Evolutionary conservation across 2,329 filamentous ascomycete genomes (phyloP).

Genomic region (Pseudocercospora vitis): DNA sequence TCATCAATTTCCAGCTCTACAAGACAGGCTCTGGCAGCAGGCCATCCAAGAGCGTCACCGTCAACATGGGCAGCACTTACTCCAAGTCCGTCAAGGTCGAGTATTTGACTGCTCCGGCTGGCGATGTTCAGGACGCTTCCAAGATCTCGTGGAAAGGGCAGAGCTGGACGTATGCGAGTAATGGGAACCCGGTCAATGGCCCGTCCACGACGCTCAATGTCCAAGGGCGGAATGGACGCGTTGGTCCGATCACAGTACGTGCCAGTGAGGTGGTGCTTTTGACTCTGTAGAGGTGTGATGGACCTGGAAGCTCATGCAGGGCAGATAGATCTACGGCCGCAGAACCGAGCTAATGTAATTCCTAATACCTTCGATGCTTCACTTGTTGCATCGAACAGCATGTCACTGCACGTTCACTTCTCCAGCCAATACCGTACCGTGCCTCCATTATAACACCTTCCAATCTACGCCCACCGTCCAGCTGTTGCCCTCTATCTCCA

Average conservation of each 20-base stretch:
- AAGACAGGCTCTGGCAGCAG: constrained; percentile 5
- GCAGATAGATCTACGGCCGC: too few species aligned
- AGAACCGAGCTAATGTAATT: too few species aligned
- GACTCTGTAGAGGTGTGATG: constrained; percentile 8
- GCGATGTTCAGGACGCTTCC: constrained; percentile 17
- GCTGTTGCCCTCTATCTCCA: constrained; percentile 37
- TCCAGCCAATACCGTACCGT: neutral
- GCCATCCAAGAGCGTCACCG: constrained; percentile 13
- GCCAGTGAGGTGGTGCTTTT: constrained; percentile 17
- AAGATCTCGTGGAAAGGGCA: constrained; percentile 22
- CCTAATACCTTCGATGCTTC: too few species aligned
- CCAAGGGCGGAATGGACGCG: neutral
- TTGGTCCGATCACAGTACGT: constrained; percentile 6
- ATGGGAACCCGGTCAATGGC: constrained; percentile 14
- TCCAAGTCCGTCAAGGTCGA: constrained; percentile 12
- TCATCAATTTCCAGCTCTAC: constrained; percentile 19
- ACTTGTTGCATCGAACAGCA: too few species aligned
- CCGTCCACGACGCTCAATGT: constrained; percentile 4
- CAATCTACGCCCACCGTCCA: constrained; percentile 49
- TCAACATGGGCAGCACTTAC: constrained; percentile 9
- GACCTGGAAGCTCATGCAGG: too few species aligned
- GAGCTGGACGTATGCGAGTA: constrained; percentile 18
- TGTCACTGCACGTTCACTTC: too few species aligned
- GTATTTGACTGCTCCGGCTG: constrained; percentile 17
- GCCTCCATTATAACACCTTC: constrained; percentile 23